Percentiles rank a stretch among this genome's conserved stretches.
These are phyloP conservation scores for Hibiscus tridactylites DNA, from an alignment of 345 rosid genomes.

Conservation along the genomic window DNA sequence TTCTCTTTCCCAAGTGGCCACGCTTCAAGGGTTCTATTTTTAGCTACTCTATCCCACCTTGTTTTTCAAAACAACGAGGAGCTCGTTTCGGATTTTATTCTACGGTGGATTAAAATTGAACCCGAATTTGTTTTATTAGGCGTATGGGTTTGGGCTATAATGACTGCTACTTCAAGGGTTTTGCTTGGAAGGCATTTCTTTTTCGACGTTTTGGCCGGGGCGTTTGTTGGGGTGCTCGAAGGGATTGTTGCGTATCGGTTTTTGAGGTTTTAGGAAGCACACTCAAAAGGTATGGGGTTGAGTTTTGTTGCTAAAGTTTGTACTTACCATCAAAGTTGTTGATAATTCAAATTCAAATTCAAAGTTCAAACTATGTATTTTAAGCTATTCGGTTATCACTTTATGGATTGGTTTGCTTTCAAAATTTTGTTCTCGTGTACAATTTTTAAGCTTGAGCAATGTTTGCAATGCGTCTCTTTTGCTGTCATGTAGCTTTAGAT, in stretches of 20 bases:
- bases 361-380: background rate
- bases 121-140: slow-evolving; percentile 13
- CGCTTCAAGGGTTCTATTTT: slow-evolving; percentile 76
- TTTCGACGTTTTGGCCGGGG: slow-evolving; percentile 64
- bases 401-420: background rate
- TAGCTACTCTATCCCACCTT: slow-evolving; percentile 50
- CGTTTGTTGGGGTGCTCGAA: slow-evolving; percentile 47
- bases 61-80: slow-evolving; percentile 10
- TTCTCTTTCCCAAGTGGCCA: slow-evolving; percentile 96
- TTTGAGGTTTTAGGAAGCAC: slow-evolving; percentile 24
- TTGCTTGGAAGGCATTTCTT: slow-evolving; percentile 75
- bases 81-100: background rate
- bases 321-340: background rate
- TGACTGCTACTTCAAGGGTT: slow-evolving; percentile 66
- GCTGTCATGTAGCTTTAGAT: background rate
- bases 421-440: background rate
- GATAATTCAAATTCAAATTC: background rate
- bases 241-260: slow-evolving; percentile 40
- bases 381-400: background rate
- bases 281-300: slow-evolving; percentile 18
- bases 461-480: background rate
- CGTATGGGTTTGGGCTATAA: slow-evolving; percentile 59
- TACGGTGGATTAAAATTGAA: no score
- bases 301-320: background rate
- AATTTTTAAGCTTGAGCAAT: background rate